Conservation (phyloP, 1,139 yeast genomes). For the Maudiozyma humilis region DNA sequence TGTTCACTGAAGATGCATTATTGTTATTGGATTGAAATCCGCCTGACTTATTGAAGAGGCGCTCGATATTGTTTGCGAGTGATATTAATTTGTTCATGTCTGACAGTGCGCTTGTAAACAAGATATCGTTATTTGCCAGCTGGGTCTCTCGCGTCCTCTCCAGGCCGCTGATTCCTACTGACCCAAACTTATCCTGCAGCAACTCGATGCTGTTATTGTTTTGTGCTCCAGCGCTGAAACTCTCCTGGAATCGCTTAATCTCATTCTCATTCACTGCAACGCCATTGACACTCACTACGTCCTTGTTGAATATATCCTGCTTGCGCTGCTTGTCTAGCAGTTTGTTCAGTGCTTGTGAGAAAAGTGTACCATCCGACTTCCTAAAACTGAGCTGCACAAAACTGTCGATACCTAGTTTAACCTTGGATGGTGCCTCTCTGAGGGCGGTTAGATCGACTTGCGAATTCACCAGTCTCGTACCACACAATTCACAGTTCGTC, state of each 20-base stretch:
- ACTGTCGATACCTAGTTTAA: conserved; percentile 9
- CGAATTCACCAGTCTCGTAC: conserved; percentile 42
- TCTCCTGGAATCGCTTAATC: neutral
- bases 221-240: neutral
- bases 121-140: conserved; percentile 51
- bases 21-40: conserved; percentile 8
- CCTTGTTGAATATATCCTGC: conserved; percentile 27
- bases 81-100: conserved; percentile 73
- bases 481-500: conserved; percentile 80
- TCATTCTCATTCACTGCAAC: conserved; percentile 12
- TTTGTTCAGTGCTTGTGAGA: conserved; percentile 37
- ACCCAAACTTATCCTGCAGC: conserved; percentile 4
- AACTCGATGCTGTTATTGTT: neutral
- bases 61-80: conserved; percentile 66
- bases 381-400: conserved; percentile 54
- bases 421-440: neutral
- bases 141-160: conserved; percentile 52
- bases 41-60: conserved; percentile 35
- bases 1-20: neutral
- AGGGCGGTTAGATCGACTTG: conserved; percentile 4
- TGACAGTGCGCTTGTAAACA: conserved; percentile 62
- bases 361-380: conserved; percentile 47
- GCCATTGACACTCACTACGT: conserved; percentile 24
- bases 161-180: conserved; percentile 60
- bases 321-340: conserved; percentile 37